Conservation (phyloP, 2,329 filamentous ascomycete genomes). For the Neopestalotiopsis sp. region DNA sequence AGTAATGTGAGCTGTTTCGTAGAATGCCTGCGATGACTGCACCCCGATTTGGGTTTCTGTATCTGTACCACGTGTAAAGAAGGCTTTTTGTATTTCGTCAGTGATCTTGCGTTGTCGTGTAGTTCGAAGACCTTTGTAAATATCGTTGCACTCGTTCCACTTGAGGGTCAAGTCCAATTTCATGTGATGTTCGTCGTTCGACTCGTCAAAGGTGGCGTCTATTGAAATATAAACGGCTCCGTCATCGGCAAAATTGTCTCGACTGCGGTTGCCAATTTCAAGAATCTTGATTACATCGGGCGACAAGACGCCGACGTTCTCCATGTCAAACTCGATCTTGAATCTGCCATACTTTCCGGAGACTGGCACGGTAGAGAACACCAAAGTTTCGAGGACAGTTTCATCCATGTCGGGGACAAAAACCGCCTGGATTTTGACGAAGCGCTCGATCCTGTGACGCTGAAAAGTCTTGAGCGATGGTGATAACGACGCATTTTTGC, state of each 20-base stretch:
- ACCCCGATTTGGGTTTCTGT: conserved; percentile 30
- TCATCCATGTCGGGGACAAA: background rate
- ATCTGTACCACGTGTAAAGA: conserved; percentile 31
- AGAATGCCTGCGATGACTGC: conserved; percentile 64
- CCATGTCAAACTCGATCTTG: background rate
- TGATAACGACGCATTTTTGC: background rate
- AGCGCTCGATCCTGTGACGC: background rate
- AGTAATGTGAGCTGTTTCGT: conserved; percentile 71
- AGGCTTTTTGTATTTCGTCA: conserved; percentile 41
- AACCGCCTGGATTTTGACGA: background rate
- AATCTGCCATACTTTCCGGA: background rate
- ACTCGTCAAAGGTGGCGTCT: conserved; percentile 37
- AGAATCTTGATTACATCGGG: conserved; percentile 15
- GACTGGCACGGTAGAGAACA: background rate
- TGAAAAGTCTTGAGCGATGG: background rate
- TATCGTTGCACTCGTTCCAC: conserved; percentile 48
- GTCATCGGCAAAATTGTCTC: conserved; percentile 21
- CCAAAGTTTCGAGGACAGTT: background rate
- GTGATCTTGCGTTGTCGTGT: conserved; percentile 38
- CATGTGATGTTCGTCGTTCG: conserved; percentile 33
- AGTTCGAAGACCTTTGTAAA: conserved; percentile 37
- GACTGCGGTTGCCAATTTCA: conserved; percentile 7
- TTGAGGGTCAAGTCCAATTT: conserved; percentile 42
- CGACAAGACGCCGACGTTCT: background rate
- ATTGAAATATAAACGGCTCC: conserved; percentile 41